These are phyloP conservation scores for Wallacemonas rigidus DNA, from an alignment of 208 protist genomes.

Conservation along the genomic window DNA sequence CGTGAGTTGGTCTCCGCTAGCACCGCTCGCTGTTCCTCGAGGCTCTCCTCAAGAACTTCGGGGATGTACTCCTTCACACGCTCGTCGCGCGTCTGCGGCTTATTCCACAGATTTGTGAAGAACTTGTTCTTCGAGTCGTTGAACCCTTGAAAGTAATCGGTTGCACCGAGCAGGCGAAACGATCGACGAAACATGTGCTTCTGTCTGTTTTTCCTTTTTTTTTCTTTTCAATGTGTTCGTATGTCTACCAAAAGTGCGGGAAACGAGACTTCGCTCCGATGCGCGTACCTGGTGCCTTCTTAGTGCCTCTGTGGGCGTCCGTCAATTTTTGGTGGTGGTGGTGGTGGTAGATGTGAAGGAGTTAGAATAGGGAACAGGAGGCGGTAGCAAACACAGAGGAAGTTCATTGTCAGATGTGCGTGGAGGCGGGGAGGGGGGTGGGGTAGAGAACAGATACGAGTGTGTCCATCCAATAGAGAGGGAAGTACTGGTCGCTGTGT, in stretches of 20 bases:
- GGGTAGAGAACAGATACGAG: neutral
- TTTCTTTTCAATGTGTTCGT: too few relatives aligned
- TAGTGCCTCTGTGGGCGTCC: too few relatives aligned
- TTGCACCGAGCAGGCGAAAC: constrained; percentile 16
- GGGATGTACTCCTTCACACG: constrained; percentile 87
- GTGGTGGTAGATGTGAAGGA: too few relatives aligned
- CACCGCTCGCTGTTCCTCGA: constrained; percentile 78
- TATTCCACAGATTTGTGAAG: constrained; percentile 85
- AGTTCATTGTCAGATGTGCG: neutral
- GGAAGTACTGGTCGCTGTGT: too few relatives aligned
- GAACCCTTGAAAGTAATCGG: constrained; percentile 45
- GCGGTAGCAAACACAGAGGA: neutral
- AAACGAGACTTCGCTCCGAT: too few relatives aligned
- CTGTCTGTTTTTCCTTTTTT: too few relatives aligned
- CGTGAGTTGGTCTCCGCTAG: constrained; percentile 77
- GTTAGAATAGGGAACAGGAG: too few relatives aligned
- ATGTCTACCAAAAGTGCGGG: too few relatives aligned
- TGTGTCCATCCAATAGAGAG: too few relatives aligned
- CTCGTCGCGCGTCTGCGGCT: constrained; percentile 82
- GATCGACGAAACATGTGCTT: constrained; percentile 12
- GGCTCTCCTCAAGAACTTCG: constrained; percentile 82
- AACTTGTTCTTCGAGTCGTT: constrained; percentile 61
- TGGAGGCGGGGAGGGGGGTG: neutral
- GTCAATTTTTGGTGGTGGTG: too few relatives aligned
- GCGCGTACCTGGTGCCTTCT: too few relatives aligned